phyloP scores from a whole-genome alignment of 2,329 filamentous ascomycete species.

The Epicoccum nigrum region DNA sequence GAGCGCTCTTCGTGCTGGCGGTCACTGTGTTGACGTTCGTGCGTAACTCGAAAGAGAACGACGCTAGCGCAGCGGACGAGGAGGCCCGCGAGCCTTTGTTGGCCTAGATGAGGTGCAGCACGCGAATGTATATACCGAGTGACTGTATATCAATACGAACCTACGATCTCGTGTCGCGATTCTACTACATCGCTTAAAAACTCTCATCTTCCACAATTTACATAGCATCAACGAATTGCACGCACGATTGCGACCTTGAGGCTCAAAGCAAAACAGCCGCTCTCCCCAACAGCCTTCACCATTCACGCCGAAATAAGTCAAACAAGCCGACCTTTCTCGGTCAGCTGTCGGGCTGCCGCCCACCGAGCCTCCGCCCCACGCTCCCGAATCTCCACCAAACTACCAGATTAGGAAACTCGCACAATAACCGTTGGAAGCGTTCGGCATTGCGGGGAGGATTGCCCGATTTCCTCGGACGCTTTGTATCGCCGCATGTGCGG shows the following conservation, averaged over 20 bases:
- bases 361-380: conserved; percentile 11
- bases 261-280: no score
- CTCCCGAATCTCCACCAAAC: conserved; percentile 1
- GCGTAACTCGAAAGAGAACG: not conserved
- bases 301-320: not conserved
- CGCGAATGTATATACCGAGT: no score
- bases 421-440: conserved; percentile 10
- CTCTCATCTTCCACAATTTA: no score
- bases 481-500: conserved; percentile 5
- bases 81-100: conserved; percentile 1
- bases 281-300: no score
- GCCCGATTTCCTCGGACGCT: conserved; percentile 14
- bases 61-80: not conserved
- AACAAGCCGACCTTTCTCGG: conserved; percentile 3
- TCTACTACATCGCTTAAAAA: no score
- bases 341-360: conserved; percentile 5
- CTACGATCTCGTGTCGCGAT: no score
- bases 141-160: no score
- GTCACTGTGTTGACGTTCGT: not conserved
- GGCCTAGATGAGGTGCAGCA: not conserved
- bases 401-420: conserved; percentile 6
- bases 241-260: not conserved
- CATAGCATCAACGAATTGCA: no score
- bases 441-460: conserved; percentile 19
- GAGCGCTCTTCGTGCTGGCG: conserved; percentile 14